Conservation (phyloP, 768 basidiomycete species). For the Tephrocybe sp. region DNA sequence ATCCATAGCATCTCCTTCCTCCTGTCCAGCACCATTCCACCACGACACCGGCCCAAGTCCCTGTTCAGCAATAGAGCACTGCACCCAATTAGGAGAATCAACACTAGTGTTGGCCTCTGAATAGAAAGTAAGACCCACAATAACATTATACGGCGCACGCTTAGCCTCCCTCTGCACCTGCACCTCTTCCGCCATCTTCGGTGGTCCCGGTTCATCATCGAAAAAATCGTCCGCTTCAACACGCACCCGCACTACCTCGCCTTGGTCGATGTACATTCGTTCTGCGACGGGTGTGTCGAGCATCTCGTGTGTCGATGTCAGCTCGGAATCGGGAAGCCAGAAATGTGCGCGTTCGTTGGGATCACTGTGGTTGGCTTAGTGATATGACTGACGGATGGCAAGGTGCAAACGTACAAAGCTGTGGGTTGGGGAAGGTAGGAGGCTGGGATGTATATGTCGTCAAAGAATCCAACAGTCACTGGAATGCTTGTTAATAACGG, state of each 20-base stretch:
- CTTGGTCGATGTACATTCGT: slow-evolving; percentile 80
- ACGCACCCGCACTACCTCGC: slow-evolving; percentile 74
- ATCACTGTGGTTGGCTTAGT: slow-evolving; percentile 47
- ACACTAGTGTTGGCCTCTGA: background rate
- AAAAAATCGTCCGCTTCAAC: slow-evolving; percentile 83
- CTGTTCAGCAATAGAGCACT: slow-evolving; percentile 85
- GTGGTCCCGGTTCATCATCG: slow-evolving; percentile 85
- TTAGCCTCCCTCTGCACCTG: slow-evolving; percentile 49
- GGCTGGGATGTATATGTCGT: slow-evolving; percentile 85
- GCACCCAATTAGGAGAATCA: background rate
- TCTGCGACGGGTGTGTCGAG: slow-evolving; percentile 66
- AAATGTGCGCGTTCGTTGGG: slow-evolving; percentile 82
- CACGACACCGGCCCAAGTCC: slow-evolving; percentile 75
- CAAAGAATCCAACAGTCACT: slow-evolving; percentile 93
- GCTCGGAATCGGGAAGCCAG: slow-evolving; percentile 69
- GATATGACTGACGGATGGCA: no score
- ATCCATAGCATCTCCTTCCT: slow-evolving; percentile 44
- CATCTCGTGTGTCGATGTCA: slow-evolving; percentile 56
- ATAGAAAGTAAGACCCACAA: slow-evolving; percentile 41
- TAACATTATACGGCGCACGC: slow-evolving; percentile 67
- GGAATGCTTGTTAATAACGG: slow-evolving; percentile 1
- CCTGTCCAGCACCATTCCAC: slow-evolving; percentile 61
- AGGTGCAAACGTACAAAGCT: slow-evolving; percentile 60
- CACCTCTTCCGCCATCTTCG: slow-evolving; percentile 72
- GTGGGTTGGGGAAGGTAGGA: slow-evolving; percentile 79